Base-by-base conservation (phyloP, 768 basidiomycete genomes). In the Leucocoprinus sp. region DNA sequence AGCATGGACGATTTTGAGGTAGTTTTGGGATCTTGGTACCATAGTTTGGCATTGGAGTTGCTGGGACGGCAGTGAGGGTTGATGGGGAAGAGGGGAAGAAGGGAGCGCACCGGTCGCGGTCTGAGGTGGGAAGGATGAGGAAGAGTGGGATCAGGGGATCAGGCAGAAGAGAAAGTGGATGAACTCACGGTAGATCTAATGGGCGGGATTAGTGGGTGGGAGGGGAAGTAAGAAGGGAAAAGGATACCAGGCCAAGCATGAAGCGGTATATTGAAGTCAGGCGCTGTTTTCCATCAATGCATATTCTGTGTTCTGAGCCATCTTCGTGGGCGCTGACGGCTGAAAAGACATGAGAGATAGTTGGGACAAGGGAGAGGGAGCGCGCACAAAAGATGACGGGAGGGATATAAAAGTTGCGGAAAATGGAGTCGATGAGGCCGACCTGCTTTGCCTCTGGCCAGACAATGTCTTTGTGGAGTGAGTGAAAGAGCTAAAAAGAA, bases 231-330 rank as follows among this genome's bases (percentile, higher is more conserved):
- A 43, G 43, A 9, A 49, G 42, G 38, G 46, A 21, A 19, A 71
- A 75, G 59, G n/a, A n/a, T 56, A 84, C 80, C 53, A 68, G 49
- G n/a, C 84, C 84, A 52, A 76, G 70, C 70, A 88, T 76, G 54
- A 86, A 83, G 84, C 74, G 66, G 37, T 78, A 69, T 37, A 91
- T 81, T 0, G 84, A 86, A 0, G 84, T 88, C 37, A 88, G 58
- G 19, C 88, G 65, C 57, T 91, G 88, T 55, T 91, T 91, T 14
- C 88, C 88, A 54, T 88, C 85, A 6, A 85, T 84, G 54, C 83
- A 85, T 1, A 76, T 78, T 53, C 76, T 76, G 2, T 64, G 69
- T 55, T 85, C 84, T 0, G 72, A 63, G 0, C 86, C 86, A 53
- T 88, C 84, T 0, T 79, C 74, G 26, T 60, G 55, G 2, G 65